Base-by-base conservation (phyloP, 176 grass and related monocot species). In the Thinopyrum elongatum region DNA sequence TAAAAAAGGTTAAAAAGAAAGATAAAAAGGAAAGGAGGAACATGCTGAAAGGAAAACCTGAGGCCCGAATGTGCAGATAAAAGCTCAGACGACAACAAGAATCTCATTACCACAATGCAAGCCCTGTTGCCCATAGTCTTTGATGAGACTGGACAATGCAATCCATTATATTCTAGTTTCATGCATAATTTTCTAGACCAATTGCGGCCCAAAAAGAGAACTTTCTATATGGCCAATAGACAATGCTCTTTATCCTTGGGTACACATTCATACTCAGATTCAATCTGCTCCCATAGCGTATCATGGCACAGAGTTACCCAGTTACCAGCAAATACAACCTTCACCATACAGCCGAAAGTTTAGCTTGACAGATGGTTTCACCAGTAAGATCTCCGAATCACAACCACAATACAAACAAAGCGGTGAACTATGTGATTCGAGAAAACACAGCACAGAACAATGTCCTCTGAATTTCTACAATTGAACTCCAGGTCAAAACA, bases 61-160 rank as follows among this genome's bases (percentile, higher is more conserved):
- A 86, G 84, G 88, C 25, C 74, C 23, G 15, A 87, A 83, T 60
- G 75, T 58, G 31, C 7, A 41, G 80, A 74, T 75, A 80, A 87
- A 90, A 90, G 89, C 76, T 76, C 60, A 30, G 79, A 87, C 89
- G 87, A 83, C 87, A 89, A 51, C 35, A 31, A 73, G 86, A 81
- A 89, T 83, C 86, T 88, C 73, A 15, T 86, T 70, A 79, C 77
- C 81, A 65, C 85, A 85, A 81, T 77, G 77, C 76, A 88, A 22
- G 60, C 59, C 6, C 76, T 80, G 81, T 87, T 84, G 80, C 76
- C 38, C 76, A 8, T 81, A 70, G 89, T 47, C 38, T 69, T 38
- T 63, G 89, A 91, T 71, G 82, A 91, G 89, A 91, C 85, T 70
- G 19, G 49, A 88, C 85, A 47, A 17, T 77, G 62, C n/a, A 74